Base-by-base conservation (phyloP, 352 stramenopile genomes). In the Pelagophyceae sp. region DNA sequence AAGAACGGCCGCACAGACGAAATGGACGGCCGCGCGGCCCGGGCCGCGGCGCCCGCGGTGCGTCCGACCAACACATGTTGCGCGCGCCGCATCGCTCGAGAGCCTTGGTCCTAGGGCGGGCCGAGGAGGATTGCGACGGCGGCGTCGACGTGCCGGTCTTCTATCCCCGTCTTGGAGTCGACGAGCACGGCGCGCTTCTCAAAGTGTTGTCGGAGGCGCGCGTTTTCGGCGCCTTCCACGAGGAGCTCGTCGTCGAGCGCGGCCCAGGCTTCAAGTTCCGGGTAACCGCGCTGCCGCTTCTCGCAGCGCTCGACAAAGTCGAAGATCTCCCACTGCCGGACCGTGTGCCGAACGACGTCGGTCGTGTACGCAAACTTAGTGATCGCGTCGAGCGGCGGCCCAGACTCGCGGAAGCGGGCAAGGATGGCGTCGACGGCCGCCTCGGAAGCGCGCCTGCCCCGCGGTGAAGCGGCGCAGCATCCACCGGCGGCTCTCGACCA, bases 311-410 rank as follows among this genome's bases (percentile, higher is more conserved):
- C 64, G 64, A 72, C 3, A 11, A 27, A 50, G 6, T 3, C 32
- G 19, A 32, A 19, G 64, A 72, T 72, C 35, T 72, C 64, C 64
- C 64, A 72, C 64, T 72, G 64, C 6, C 64, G 64, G 19, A 72
- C 31, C 32, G 32, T 51, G 64, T 72, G 64, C 11, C 29, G 20
- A 3, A 15, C 11, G 5, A 32, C 31, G 31, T 67, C 60, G 5
- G 60, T 67, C 25, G 60, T 67, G 5, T 23, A 54, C 45, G 60
- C 25, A 11, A 67, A 35, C 19, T 15, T 15, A 19, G 35, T n/a
- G 5, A 33, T 25, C 64, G 15, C 19, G 40, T 5, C 15, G 11
- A 51, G 31, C 19, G 64, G 64, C 64, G 35, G 64, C 35, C 64
- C 64, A 32, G 5, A 72, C 15, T 20, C 29, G 6, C 64, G 64